Evolutionary conservation across 805 yeast species (phyloP).

Genomic region (Candida berthetii): DNA sequence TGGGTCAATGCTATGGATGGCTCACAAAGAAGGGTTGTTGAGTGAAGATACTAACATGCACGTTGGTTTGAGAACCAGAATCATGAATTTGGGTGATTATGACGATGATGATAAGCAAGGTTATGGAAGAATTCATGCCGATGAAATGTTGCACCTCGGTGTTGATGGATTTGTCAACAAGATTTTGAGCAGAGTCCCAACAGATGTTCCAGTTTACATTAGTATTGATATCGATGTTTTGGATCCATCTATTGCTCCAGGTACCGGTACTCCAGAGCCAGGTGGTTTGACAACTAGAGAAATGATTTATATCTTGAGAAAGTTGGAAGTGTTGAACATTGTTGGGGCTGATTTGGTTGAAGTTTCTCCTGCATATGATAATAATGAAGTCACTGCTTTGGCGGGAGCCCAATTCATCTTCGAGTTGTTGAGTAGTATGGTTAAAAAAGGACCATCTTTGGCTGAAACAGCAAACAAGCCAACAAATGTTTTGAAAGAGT

Average conservation of each 20-base stretch:
- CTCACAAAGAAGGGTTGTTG: conserved; percentile 59
- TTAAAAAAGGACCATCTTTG: too few relatives aligned
- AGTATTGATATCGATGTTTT: conserved; percentile 76
- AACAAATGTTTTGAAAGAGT: too few relatives aligned
- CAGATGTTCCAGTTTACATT: conserved; percentile 63
- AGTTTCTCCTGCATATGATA: conserved; percentile 61
- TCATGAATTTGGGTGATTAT: conserved; percentile 55
- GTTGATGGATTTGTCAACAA: conserved; percentile 44
- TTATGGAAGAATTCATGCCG: conserved; percentile 64
- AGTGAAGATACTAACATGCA: conserved; percentile 50
- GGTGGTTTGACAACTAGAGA: conserved; percentile 76
- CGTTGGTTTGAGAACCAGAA: conserved; percentile 67
- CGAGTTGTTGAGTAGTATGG: too few relatives aligned
- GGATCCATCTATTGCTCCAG: conserved; percentile 72
- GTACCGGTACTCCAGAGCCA: conserved; percentile 74
- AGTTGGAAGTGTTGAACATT: conserved; percentile 50
- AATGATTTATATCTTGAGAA: conserved; percentile 50
- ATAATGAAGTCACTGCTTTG: conserved; percentile 58
- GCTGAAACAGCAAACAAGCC: too few relatives aligned
- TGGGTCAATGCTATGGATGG: conserved; percentile 81
- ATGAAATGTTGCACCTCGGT: conserved; percentile 66
- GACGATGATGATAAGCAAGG: conserved; percentile 60
- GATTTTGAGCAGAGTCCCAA: conserved; percentile 49
- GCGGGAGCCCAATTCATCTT: conserved; percentile 48
- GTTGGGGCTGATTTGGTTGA: conserved; percentile 79